Percentiles rank a stretch among this genome's conserved stretches.
phyloP scores from a whole-genome alignment of 1,139 yeast species.

The Suhomyces terraborum region DNA sequence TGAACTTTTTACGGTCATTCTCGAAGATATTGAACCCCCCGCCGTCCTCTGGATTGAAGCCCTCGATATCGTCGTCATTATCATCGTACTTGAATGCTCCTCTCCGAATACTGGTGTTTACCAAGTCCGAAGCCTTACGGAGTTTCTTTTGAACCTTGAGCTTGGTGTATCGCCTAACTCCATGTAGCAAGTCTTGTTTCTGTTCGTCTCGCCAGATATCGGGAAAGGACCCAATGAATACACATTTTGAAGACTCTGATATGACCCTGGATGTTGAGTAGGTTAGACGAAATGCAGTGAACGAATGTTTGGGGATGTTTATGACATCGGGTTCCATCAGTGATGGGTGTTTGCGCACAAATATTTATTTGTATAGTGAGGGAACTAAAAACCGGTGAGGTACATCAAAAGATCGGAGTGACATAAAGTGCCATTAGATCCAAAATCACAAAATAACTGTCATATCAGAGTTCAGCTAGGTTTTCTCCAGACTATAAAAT shows the following conservation, averaged over 20 bases:
- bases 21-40: slow-evolving; percentile 17
- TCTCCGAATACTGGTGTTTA: slow-evolving; percentile 18
- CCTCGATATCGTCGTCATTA: slow-evolving; percentile 1
- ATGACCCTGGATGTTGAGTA: slow-evolving; percentile 55
- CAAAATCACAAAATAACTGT: too few species aligned
- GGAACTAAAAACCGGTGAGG: slow-evolving; percentile 1
- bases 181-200: slow-evolving; percentile 22
- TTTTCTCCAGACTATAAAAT: too few species aligned
- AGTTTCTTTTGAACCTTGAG: slow-evolving; percentile 19
- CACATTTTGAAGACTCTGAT: slow-evolving; percentile 49
- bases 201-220: slow-evolving; percentile 54
- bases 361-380: neutral
- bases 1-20: slow-evolving; percentile 3
- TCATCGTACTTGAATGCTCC: slow-evolving; percentile 5
- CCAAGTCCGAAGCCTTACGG: slow-evolving; percentile 16
- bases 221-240: slow-evolving; percentile 69
- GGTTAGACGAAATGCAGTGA: slow-evolving; percentile 64
- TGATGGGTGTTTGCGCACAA: slow-evolving; percentile 6
- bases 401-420: too few species aligned
- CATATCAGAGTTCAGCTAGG: too few species aligned
- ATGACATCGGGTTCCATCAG: slow-evolving; percentile 5
- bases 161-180: slow-evolving; percentile 19
- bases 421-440: neutral
- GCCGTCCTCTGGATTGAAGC: slow-evolving; percentile 6
- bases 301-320: slow-evolving; percentile 40